Base-by-base conservation (phyloP, 2,329 filamentous ascomycete species). In the Hypoxylon sp. region DNA sequence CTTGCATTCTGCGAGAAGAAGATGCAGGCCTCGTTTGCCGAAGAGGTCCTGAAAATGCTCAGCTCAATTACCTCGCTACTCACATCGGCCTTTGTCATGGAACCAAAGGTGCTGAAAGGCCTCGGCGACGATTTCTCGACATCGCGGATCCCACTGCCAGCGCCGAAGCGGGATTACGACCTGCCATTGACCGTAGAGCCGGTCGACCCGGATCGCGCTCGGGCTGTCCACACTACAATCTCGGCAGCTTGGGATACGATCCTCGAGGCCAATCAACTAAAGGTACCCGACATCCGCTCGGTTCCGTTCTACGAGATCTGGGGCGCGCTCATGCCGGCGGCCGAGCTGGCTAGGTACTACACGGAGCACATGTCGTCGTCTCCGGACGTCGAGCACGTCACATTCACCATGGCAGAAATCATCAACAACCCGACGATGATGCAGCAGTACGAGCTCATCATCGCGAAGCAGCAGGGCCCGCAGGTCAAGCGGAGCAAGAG, bases 221-320 rank as follows among this genome's bases (percentile, higher is more conserved):
- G 68, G 8, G 70, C 72, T 1, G 70, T 83, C 2, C 77, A 81
- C 51, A 68, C 69, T 0, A 67, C 75, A 20, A 78, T 84, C 49
- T 69, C 74, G 0, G 65, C 73, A 0, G 76, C 76, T 0, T 84
- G 82, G 82, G 71, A 75, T 1, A 67, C 75, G 2, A 70, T 79
- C 2, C 73, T 84, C 4, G 74, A 78, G 23, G 74, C 78, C 0
- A 64, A 74, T 0, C 61, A 70, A 0, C 66, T 78, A 2, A 73
- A 74, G 7, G 72, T 81, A 0, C 72, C 79, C n/a, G 68, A 79
- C 38, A 70, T 81, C 3, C 76, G 78, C 27, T 75, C 75, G 1
- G 76, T 79, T 0, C 76, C 79, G 0, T 84, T 84, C 67, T 83
- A 79, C 65, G 77, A 81, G 42, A 74, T 83, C 10, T 81, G 79